phyloP scores from a whole-genome alignment of 2,329 filamentous ascomycete species.

The Paramyrothecium roridum region DNA sequence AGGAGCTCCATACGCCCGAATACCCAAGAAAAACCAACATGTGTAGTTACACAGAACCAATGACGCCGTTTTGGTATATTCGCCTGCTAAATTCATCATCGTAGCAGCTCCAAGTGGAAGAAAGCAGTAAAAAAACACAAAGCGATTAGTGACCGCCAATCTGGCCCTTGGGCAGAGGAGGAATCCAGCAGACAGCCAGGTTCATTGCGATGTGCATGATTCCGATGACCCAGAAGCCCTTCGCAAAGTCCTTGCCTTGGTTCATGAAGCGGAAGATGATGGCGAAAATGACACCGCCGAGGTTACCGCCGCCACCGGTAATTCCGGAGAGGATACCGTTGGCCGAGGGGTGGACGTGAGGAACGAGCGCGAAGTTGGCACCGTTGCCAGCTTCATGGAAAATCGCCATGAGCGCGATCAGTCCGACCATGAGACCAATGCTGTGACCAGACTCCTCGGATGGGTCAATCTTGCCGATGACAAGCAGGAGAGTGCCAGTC shows the following conservation, averaged over 20 bases:
- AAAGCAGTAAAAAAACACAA: not conserved
- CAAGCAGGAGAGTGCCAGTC: constrained; percentile 57
- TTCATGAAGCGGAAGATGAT: constrained; percentile 74
- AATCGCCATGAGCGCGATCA: constrained; percentile 73
- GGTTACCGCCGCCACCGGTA: constrained; percentile 76
- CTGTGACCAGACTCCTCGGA: constrained; percentile 39
- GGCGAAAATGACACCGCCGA: constrained; percentile 82
- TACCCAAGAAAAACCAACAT: not conserved
- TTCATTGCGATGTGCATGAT: constrained; percentile 70
- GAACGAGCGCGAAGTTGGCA: constrained; percentile 80
- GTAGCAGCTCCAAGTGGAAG: not conserved
- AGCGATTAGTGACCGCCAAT: constrained; percentile 21
- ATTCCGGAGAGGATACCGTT: constrained; percentile 77
- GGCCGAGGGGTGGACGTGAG: constrained; percentile 78
- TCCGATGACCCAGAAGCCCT: constrained; percentile 79
- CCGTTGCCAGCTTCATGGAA: constrained; percentile 86
- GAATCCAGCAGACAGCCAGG: constrained; percentile 55
- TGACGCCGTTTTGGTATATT: not conserved
- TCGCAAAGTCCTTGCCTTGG: constrained; percentile 62
- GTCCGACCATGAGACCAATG: constrained; percentile 65
- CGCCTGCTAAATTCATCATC: not conserved
- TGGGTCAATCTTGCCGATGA: constrained; percentile 63
- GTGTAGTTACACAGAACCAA: not conserved
- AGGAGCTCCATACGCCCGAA: not conserved
- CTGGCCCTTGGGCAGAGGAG: constrained; percentile 50